Evolutionary conservation across 1,284 basidiomycete genomes (phyloP).

Genomic region (Melampsora larici-populina): DNA sequence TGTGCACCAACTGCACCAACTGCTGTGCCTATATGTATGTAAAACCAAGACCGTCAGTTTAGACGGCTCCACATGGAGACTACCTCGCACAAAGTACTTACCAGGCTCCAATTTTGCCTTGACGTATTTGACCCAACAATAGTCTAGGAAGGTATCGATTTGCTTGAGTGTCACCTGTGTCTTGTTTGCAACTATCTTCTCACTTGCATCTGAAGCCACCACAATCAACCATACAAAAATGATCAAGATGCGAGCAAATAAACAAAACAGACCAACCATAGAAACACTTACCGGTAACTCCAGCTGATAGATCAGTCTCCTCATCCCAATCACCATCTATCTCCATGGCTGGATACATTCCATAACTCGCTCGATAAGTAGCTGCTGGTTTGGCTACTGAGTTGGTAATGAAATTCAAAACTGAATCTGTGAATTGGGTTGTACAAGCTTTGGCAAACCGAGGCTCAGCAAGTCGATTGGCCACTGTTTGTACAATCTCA

Average conservation of each 20-base stretch:
- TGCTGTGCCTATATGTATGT: constrained; percentile 61
- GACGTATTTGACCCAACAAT: constrained; percentile 86
- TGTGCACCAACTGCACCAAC: constrained; percentile 98
- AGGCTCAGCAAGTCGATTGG: constrained; percentile 63
- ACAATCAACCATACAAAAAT: not conserved
- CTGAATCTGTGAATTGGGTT: constrained; percentile 69
- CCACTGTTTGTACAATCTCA: constrained; percentile 74
- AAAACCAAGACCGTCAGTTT: not conserved
- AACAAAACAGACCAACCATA: not conserved
- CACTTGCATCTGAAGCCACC: constrained; percentile 21
- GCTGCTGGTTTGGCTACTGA: constrained; percentile 70
- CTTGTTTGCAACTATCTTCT: constrained; percentile 75
- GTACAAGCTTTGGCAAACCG: constrained; percentile 63
- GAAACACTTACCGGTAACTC: constrained; percentile 64
- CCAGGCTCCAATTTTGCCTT: constrained; percentile 93
- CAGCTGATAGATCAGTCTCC: constrained; percentile 71
- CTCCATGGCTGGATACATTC: constrained; percentile 79
- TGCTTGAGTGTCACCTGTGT: constrained; percentile 83
- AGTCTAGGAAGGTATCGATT: constrained; percentile 71
- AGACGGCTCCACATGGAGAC: not conserved
- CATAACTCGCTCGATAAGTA: constrained; percentile 67
- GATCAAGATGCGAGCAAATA: not conserved
- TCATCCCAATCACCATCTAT: constrained; percentile 73
- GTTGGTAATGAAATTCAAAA: constrained; percentile 70
- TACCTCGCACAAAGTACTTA: constrained; percentile 48